Percentiles rank a stretch among this genome's conserved stretches.
These are phyloP conservation scores for Fusarium sp. DNA, from an alignment of 2,329 filamentous ascomycete genomes.

Conservation along the genomic window DNA sequence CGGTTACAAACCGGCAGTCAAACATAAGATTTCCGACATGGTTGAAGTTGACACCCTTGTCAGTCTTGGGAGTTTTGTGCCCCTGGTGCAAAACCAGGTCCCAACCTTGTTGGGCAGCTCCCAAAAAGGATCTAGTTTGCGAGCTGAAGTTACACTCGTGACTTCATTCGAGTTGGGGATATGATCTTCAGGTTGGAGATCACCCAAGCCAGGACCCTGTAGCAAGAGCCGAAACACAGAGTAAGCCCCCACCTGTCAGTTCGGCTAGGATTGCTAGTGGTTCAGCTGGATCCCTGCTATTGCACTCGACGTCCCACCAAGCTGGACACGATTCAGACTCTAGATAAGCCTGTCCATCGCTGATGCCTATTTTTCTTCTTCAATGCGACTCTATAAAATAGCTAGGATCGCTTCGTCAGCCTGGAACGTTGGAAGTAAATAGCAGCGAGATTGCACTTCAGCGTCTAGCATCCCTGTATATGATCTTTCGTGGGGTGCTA, in stretches of 20 bases:
- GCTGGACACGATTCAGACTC: constrained; percentile 8
- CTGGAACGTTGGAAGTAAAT: background rate
- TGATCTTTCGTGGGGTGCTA: background rate
- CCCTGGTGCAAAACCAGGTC: background rate
- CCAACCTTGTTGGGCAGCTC: background rate
- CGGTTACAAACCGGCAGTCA: constrained; percentile 11
- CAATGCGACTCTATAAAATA: constrained; percentile 3
- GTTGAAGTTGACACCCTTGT: constrained; percentile 1
- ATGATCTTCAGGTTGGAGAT: constrained; percentile 22
- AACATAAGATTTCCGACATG: constrained; percentile 13
- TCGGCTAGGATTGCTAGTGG: constrained; percentile 35
- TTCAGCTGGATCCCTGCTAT: constrained; percentile 22
- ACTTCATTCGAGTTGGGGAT: constrained; percentile 3
- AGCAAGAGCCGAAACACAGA: constrained; percentile 19
- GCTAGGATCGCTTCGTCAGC: constrained; percentile 1
- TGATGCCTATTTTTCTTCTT: background rate
- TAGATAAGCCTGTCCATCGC: constrained; percentile 3
- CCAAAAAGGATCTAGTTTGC: constrained; percentile 23
- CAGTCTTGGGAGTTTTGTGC: background rate
- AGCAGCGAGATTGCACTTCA: background rate
- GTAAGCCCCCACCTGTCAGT: constrained; percentile 32
- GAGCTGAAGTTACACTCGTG: constrained; percentile 11
- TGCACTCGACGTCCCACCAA: constrained; percentile 1
- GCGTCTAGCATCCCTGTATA: background rate
- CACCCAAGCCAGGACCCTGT: constrained; percentile 10